Base-by-base conservation (phyloP, 2,329 filamentous ascomycete genomes). In the Xylariomycetidae sp. region DNA sequence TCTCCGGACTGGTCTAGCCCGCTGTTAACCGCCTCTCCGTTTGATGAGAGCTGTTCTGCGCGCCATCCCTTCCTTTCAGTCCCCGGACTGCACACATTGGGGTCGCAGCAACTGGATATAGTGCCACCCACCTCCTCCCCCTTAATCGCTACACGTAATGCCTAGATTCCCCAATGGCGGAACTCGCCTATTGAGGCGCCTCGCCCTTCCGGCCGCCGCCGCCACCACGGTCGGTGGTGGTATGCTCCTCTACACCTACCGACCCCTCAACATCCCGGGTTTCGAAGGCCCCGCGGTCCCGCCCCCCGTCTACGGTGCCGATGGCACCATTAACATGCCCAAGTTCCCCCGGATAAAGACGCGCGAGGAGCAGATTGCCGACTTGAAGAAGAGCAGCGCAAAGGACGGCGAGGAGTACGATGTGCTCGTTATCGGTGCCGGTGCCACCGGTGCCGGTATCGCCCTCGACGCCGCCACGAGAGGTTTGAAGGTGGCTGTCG, bases 211-310 rank as follows among this genome's bases (percentile, higher is more conserved):
- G 2, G 55, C 63, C 27, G 61, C 63, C 15, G 48, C 63, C 29
- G 60, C 59, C 28, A 57, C 60, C 26, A n/a, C n/a, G n/a, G 59
- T 60, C 16, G 64, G 66, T 18, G 54, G 53, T 47, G 63, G 65
- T 40, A 64, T 65, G 34, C 52, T 68, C 22, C 52, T 74, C 45
- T 74, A 70, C 52, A 60, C 62, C 44, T 83, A 84, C 59, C 76
- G 81, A 23, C 82, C 82, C 10, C 73, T 79, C 50, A 77, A 83
- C 54, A 82, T 87, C 39, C 82, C 82, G 29, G 82, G 82, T 32
- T 72, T 70, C 44, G 79, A 83, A 44, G 73, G 74, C 10, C 73
- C 82, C 4, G 76, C 72, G 4, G 82, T 85, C 2, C 79, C 81
- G 22, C 82, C 82, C 13, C 82, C 82, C 2, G 78, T 77, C 37